phyloP scores from a whole-genome alignment of 495 filamentous ascomycete genomes.

The Amphirosellinia nigrospora region DNA sequence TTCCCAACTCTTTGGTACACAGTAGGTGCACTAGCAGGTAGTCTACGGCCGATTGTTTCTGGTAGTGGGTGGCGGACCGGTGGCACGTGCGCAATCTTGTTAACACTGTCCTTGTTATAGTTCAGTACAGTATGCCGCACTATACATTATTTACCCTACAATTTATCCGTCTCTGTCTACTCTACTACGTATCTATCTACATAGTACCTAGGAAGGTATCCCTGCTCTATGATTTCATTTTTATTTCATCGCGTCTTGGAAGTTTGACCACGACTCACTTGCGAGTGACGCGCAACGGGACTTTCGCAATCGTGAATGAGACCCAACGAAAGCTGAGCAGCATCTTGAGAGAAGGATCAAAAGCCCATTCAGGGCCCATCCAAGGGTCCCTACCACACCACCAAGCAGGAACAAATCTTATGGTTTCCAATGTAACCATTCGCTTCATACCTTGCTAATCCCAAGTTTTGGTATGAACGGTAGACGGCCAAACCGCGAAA shows the following conservation, averaged over 20 bases:
- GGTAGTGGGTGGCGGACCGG: conserved; percentile 14
- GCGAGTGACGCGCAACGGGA: neutral
- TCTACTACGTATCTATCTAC: no score
- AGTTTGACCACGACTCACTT: neutral
- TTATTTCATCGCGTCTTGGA: neutral
- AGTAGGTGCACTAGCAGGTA: neutral
- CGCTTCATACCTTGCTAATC: conserved; percentile 7
- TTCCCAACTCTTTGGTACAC: neutral
- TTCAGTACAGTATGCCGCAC: neutral
- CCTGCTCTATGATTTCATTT: neutral
- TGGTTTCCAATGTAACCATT: neutral
- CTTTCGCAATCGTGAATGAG: neutral
- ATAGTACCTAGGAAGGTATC: no score
- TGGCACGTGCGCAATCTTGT: conserved; percentile 1
- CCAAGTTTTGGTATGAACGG: neutral
- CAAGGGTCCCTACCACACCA: neutral
- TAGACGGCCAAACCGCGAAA: neutral
- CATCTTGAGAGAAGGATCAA: neutral
- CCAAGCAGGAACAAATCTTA: neutral
- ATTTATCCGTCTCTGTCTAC: neutral
- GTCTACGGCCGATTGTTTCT: neutral
- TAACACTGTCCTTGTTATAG: neutral
- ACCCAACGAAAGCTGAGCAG: neutral
- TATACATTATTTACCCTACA: neutral
- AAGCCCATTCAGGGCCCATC: neutral